Base-by-base conservation (phyloP, 805 yeast genomes). In the Cephaloascus fragrans region DNA sequence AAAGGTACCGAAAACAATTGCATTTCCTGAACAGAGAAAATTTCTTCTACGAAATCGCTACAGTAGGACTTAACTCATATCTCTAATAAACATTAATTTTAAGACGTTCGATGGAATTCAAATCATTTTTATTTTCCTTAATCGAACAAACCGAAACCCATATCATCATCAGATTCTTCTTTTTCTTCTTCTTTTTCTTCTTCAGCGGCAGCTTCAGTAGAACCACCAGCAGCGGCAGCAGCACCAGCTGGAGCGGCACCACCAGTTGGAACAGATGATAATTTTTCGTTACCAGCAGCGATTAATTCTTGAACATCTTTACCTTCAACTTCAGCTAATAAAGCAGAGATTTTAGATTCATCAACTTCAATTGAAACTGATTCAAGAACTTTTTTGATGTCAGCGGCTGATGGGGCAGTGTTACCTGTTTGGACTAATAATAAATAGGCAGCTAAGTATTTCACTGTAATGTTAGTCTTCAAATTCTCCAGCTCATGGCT, bases 131-230 rank as follows among this genome's bases (percentile, higher is more conserved):
- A n/a, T n/a, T n/a, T n/a, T n/a, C n/a, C 43, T 66, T 85, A 85
- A 73, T 84, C 95, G 78, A 86, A 86, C 68, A 86, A 80, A 71
- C 87, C 87, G 85, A 83, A 80, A 62, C 95, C 95, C 95, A 87
- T 85, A 71, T 84, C 95, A 64, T 79, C 88, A 62, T 77, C 83
- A 51, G 71, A 69, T 60, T 69, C 77, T 49, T 64, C 79, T 45
- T 51, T 71, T 48, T 56, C 75, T 50, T 63, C 86, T 53, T 68
- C 80, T 51, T 65, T 82, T 46, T 65, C 79, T 42, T 58, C 80
- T 47, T 59, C 83, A 42, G 61, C 76, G 49, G 69, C 89, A 43
- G 69, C 77, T 43, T 71, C 83, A 45, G 65, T 84, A 55, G 68
- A 83, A 56, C 67, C 80, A 53, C 71, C 80, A 57, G 74, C 72